These are phyloP conservation scores for Puccinia horiana DNA, from an alignment of 1,284 basidiomycete species.

Conservation along the genomic window DNA sequence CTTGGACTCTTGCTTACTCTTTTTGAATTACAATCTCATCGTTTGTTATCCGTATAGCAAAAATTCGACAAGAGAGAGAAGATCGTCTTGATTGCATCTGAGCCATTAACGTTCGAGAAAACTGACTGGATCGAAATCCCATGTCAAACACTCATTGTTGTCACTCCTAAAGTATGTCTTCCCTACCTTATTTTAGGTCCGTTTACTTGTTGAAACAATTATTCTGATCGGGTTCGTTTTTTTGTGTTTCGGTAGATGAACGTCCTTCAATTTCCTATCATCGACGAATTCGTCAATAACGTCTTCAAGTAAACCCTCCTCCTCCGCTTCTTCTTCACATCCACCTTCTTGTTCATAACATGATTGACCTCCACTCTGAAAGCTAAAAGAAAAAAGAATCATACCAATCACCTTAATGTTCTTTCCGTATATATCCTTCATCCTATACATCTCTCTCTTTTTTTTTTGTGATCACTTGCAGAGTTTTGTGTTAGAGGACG, in stretches of 20 bases:
- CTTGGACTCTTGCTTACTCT: neutral
- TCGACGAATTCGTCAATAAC: slow-evolving; percentile 72
- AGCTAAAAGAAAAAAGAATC: too few species aligned
- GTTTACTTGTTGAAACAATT: neutral
- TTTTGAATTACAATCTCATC: neutral
- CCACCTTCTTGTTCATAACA: neutral
- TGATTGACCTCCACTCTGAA: too few species aligned
- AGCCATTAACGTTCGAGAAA: slow-evolving; percentile 90
- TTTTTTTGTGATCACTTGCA: neutral
- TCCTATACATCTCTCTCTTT: too few species aligned
- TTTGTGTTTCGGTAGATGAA: slow-evolving; percentile 68
- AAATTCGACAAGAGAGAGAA: slow-evolving; percentile 91
- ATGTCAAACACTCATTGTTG: slow-evolving; percentile 62
- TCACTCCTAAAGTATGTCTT: slow-evolving; percentile 56
- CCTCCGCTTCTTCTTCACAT: neutral
- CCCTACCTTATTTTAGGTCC: slow-evolving; percentile 64
- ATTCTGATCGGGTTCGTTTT: too few species aligned
- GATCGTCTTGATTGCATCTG: slow-evolving; percentile 66
- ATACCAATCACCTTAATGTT: too few species aligned
- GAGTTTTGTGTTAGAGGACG: too few species aligned
- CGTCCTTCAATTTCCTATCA: slow-evolving; percentile 86
- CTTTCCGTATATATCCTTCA: too few species aligned
- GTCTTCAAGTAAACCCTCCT: neutral
- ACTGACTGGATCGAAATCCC: slow-evolving; percentile 59
- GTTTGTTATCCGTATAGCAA: slow-evolving; percentile 58